Evolutionary conservation across 1,284 basidiomycete species (phyloP).

Genomic region (Inonotus obliquus): DNA sequence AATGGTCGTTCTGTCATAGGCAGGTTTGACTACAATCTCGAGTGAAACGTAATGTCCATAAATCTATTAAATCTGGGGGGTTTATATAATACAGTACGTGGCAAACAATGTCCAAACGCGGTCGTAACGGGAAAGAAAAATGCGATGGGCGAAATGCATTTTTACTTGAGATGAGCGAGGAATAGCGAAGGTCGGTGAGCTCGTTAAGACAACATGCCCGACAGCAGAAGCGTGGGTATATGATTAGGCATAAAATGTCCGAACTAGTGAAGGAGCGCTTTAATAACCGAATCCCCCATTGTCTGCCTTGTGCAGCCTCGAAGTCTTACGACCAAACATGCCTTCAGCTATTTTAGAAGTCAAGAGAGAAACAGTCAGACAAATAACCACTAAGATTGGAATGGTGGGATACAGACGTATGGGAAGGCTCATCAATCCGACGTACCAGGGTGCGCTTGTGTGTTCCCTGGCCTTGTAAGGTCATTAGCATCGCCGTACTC

Average conservation of each 20-base stretch:
- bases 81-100: slow-evolving; percentile 9
- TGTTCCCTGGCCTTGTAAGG: slow-evolving; percentile 36
- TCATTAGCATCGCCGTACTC: slow-evolving; percentile 25
- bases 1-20: not conserved
- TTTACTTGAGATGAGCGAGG: not conserved
- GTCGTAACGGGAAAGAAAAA: slow-evolving; percentile 3
- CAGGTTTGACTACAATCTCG: no score
- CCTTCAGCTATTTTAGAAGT: slow-evolving; percentile 40
- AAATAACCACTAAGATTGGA: not conserved
- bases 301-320: slow-evolving; percentile 32
- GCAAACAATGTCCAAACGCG: slow-evolving; percentile 10
- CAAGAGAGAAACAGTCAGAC: not conserved
- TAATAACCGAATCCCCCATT: slow-evolving; percentile 6
- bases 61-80: not conserved
- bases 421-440: slow-evolving; percentile 6
- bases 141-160: not conserved
- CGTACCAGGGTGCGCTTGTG: slow-evolving; percentile 46
- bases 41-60: no score
- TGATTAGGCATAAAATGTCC: not conserved
- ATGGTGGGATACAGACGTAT: not conserved
- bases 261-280: not conserved
- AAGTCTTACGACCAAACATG: slow-evolving; percentile 48
- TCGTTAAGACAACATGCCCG: not conserved
- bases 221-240: not conserved
- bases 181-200: not conserved